phyloP scores from a whole-genome alignment of 1,139 yeast genomes.

The Debaryomycetaceae sp. region DNA sequence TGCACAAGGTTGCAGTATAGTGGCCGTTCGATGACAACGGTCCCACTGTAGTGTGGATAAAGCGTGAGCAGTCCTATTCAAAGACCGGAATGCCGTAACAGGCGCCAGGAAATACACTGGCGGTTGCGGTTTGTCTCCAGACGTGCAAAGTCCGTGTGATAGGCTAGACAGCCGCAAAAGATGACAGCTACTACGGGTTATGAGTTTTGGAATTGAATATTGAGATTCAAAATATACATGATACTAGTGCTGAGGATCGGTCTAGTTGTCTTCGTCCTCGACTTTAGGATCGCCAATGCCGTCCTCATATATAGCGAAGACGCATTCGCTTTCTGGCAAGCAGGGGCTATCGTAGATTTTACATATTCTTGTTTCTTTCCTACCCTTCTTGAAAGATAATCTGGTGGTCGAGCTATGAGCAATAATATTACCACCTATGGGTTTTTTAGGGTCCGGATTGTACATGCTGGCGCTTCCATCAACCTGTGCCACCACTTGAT shows the following conservation, averaged over 20 bases:
- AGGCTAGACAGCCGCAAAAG: too few species aligned
- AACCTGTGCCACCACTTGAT: slow-evolving; percentile 97
- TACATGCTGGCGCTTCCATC: slow-evolving; percentile 83
- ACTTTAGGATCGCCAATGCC: slow-evolving; percentile 95
- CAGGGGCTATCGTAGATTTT: slow-evolving; percentile 95
- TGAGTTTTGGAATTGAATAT: too few species aligned
- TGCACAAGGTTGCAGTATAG: too few species aligned
- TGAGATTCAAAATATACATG: not conserved
- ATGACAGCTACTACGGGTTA: too few species aligned
- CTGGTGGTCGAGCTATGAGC: slow-evolving; percentile 97
- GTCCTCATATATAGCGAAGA: slow-evolving; percentile 93
- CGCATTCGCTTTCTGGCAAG: slow-evolving; percentile 90
- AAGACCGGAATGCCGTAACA: too few species aligned
- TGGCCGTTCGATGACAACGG: too few species aligned
- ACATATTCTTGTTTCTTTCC: slow-evolving; percentile 89
- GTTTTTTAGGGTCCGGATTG: slow-evolving; percentile 98
- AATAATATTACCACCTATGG: slow-evolving; percentile 97
- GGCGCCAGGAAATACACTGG: too few species aligned
- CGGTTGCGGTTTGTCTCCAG: too few species aligned
- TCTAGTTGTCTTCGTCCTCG: slow-evolving; percentile 49
- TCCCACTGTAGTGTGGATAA: too few species aligned
- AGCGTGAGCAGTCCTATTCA: too few species aligned
- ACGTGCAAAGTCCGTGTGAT: too few species aligned
- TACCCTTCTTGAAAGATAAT: slow-evolving; percentile 82
- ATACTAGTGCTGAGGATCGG: not conserved